These are phyloP conservation scores for Thermomucor indicae-seudaticae DNA, from an alignment of 371 early-diverging fungal genomes.

Conservation along the genomic window DNA sequence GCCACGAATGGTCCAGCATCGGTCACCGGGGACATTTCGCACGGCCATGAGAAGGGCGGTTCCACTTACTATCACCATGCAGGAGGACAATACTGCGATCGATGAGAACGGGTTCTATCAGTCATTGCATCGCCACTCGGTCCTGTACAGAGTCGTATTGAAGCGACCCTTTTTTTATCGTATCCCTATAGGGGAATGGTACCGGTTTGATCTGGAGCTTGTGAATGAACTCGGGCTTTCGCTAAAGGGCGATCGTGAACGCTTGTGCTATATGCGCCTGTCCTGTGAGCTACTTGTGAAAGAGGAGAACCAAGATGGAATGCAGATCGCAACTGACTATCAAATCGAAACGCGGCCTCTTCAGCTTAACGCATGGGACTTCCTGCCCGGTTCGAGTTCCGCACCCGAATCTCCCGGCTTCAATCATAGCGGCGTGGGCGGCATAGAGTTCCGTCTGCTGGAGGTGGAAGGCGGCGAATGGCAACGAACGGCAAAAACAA, in stretches of 20 bases:
- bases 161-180: slow-evolving; percentile 7
- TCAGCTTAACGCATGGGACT: slow-evolving; percentile 29
- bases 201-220: slow-evolving; percentile 27
- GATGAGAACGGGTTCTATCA: slow-evolving; percentile 11
- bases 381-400: not conserved
- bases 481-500: slow-evolving; percentile 16
- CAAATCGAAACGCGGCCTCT: slow-evolving; percentile 17
- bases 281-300: slow-evolving; percentile 13
- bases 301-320: not conserved
- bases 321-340: not conserved
- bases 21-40: too few species aligned
- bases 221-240: slow-evolving; percentile 35
- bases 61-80: too few species aligned
- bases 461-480: too few species aligned
- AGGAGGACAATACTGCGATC: not conserved
- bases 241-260: slow-evolving; percentile 3
- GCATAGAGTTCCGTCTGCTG: slow-evolving; percentile 24
- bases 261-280: slow-evolving; percentile 10
- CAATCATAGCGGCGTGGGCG: slow-evolving; percentile 21
- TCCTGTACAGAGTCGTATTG: slow-evolving; percentile 20
- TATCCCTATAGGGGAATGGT: slow-evolving; percentile 20
- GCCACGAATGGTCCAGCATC: too few species aligned
- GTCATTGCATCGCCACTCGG: slow-evolving; percentile 17
- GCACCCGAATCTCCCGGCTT: slow-evolving; percentile 20
- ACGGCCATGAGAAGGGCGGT: too few species aligned